These are phyloP conservation scores for Fallopia convolvulus DNA, from an alignment of 148 eudicot genomes.

Conservation along the genomic window DNA sequence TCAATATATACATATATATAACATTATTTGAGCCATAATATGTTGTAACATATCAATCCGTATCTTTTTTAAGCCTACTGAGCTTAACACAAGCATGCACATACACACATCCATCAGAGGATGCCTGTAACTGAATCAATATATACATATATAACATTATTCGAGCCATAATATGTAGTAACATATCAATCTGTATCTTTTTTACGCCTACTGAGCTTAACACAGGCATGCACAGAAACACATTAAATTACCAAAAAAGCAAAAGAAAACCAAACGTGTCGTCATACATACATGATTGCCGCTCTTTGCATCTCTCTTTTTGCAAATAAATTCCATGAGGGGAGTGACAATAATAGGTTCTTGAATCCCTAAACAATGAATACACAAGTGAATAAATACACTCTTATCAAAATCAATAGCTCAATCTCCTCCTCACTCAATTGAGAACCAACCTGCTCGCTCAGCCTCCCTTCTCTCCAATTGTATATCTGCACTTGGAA, in stretches of 20 bases:
- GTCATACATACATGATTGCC: slow-evolving; percentile 26
- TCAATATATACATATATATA: neutral
- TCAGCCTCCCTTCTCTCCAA: slow-evolving; percentile 71
- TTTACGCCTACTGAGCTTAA: neutral
- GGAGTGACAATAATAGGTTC: slow-evolving; percentile 54
- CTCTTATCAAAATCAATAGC: neutral
- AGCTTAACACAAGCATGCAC: neutral
- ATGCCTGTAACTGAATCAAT: neutral
- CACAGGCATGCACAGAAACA: neutral
- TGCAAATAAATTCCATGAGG: slow-evolving; percentile 56
- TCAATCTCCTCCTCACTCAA: neutral
- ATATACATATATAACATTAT: neutral
- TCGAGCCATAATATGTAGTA: neutral
- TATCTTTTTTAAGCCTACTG: neutral
- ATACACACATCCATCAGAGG: slow-evolving; percentile 26
- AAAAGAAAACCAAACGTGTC: neutral
- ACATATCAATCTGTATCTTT: neutral
- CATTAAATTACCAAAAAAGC: neutral
- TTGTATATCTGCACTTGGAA: slow-evolving; percentile 73
- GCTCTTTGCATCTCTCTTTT: slow-evolving; percentile 53
- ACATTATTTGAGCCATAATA: neutral
- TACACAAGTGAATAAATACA: neutral
- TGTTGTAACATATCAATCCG: neutral
- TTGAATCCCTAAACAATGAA: slow-evolving; percentile 40
- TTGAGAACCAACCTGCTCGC: slow-evolving; percentile 34